Evolutionary conservation across 1,139 yeast genomes (phyloP).

Genomic region (Yamadazyma siamensis): DNA sequence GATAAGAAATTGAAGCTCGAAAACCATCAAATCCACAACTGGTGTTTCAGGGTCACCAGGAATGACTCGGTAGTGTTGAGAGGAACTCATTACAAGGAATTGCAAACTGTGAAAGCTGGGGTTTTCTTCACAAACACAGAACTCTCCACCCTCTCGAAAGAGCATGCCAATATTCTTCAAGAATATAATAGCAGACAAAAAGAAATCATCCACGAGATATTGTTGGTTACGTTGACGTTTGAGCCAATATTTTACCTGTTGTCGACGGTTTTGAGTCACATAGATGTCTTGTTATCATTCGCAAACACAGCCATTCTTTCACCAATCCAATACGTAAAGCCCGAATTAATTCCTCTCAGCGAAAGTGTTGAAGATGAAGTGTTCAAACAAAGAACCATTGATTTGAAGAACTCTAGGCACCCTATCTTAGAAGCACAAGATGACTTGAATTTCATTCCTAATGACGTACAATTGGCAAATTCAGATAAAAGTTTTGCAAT

Average conservation of each 20-base stretch:
- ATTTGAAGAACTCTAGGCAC: constrained; percentile 75
- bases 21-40: constrained; percentile 81
- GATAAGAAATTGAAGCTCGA: constrained; percentile 89
- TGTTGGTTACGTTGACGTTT: constrained; percentile 76
- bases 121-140: constrained; percentile 78
- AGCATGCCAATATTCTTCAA: constrained; percentile 54
- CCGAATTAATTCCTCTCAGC: constrained; percentile 53
- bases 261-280: constrained; percentile 59
- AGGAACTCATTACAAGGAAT: constrained; percentile 64
- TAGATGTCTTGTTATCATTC: constrained; percentile 82
- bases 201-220: constrained; percentile 76
- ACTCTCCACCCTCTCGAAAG: constrained; percentile 56
- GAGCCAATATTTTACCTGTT: constrained; percentile 71
- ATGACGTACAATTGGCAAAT: constrained; percentile 61
- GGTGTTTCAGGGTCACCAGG: constrained; percentile 91
- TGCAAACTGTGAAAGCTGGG: constrained; percentile 93
- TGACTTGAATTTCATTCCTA: constrained; percentile 80
- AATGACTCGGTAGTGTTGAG: constrained; percentile 81
- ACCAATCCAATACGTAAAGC: constrained; percentile 76
- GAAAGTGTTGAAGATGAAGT: constrained; percentile 21
- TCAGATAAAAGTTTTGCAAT: constrained; percentile 61
- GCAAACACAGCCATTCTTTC: constrained; percentile 86
- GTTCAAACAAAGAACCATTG: constrained; percentile 46
- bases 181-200: constrained; percentile 75
- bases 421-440: constrained; percentile 94